Conservation (phyloP, 2,329 filamentous ascomycete species). For the Fusarium decemcellulare region DNA sequence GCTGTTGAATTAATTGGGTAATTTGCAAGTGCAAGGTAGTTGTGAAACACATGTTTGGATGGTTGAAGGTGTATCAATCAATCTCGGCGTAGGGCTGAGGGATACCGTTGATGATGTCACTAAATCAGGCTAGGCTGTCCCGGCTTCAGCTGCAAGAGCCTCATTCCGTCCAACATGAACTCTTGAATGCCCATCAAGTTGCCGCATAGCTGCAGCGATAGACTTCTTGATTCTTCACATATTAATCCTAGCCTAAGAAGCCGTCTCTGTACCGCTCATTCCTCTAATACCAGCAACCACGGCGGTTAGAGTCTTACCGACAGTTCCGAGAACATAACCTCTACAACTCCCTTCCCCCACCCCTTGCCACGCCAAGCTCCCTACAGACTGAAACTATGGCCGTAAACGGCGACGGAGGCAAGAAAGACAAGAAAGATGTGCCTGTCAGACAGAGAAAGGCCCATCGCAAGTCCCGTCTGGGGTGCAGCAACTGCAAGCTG, state of each 20-base stretch:
- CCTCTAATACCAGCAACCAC: too few relatives aligned
- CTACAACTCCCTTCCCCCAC: not conserved
- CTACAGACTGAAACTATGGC: constrained; percentile 11
- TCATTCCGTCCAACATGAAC: not conserved
- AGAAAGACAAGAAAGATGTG: not conserved
- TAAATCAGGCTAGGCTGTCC: not conserved
- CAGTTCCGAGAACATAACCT: constrained; percentile 2
- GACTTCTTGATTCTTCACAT: not conserved
- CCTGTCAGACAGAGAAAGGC: constrained; percentile 49
- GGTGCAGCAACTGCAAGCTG: constrained; percentile 71
- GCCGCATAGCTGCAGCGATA: too few relatives aligned
- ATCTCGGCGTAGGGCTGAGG: constrained; percentile 2
- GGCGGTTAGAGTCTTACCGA: not conserved
- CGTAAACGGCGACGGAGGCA: constrained; percentile 6
- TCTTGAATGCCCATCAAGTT: not conserved
- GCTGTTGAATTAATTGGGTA: too few relatives aligned
- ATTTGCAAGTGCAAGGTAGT: too few relatives aligned
- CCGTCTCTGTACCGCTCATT: too few relatives aligned
- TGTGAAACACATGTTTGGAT: too few relatives aligned
- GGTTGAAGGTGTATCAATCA: too few relatives aligned
- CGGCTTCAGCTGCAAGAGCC: not conserved
- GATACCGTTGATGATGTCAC: not conserved
- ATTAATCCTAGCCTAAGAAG: too few relatives aligned
- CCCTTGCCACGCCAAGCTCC: not conserved
- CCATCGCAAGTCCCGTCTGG: constrained; percentile 67